Percentiles rank a stretch among this genome's conserved stretches.
Conservation (phyloP, 2,329 filamentous ascomycete genomes). For the Fragosphaeria purpurea region DNA sequence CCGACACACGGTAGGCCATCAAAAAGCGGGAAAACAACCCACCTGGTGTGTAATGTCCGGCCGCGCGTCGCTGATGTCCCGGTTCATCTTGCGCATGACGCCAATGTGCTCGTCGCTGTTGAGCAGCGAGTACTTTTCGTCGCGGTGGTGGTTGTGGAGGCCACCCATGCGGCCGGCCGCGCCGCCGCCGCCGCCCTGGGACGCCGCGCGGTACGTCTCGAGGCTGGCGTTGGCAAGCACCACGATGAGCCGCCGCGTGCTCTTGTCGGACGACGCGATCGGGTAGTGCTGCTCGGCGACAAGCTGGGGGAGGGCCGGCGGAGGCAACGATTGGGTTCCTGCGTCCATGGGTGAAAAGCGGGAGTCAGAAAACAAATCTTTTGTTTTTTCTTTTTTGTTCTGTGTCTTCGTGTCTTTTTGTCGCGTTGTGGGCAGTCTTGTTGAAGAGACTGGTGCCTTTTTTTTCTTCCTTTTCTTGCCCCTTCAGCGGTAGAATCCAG, state of each 20-base stretch:
- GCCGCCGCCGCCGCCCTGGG: constrained; percentile 50
- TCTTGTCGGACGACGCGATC: constrained; percentile 78
- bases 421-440: too few species aligned
- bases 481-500: too few species aligned
- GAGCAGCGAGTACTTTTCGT: constrained; percentile 94
- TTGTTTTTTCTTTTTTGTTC: too few species aligned
- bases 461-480: too few species aligned
- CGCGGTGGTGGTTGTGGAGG: constrained; percentile 56
- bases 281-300: constrained; percentile 86
- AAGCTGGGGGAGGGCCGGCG: constrained; percentile 79
- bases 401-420: too few species aligned
- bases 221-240: constrained; percentile 95
- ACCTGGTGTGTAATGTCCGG: constrained; percentile 99
- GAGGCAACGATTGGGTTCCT: constrained; percentile 93
- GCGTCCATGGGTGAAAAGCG: constrained; percentile 17
- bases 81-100: constrained; percentile 98
- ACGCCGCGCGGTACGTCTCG: constrained; percentile 87
- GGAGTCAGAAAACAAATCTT: not conserved
- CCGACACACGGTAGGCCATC: not conserved
- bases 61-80: constrained; percentile 94
- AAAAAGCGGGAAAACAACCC: constrained; percentile 6
- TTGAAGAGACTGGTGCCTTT: too few species aligned
- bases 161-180: constrained; percentile 44
- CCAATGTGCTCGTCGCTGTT: constrained; percentile 99
- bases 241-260: constrained; percentile 84